Evolutionary conservation across 768 basidiomycete genomes (phyloP), one percentile per base, ranked within the genome.

Genomic region (Tulasnella sp.): DNA sequence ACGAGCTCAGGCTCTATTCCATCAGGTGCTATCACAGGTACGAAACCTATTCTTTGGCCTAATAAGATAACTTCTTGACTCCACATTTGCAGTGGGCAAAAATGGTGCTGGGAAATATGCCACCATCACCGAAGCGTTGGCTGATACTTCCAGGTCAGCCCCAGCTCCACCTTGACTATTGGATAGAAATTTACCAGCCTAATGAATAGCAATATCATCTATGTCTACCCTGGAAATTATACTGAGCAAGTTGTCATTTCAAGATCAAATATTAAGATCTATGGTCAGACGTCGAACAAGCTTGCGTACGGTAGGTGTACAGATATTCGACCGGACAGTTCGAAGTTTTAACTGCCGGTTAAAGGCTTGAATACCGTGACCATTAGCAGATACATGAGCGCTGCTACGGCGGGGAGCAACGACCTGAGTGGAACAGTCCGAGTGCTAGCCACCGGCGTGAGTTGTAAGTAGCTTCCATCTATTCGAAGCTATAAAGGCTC

Each of bases 401-500:
- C 85, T 7, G 82, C 80, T 20, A 37, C 16, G 14, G 82, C 82
- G 20, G 82, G 82, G 12, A 76, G 80, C 28, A 80, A 83, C 75
- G 82, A 82, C 31, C 41, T 44, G 20, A 82, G 81, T 40, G 82
- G 80, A 28, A 83, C 82, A 4, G 82, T 83, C 46, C 76, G 80
- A 28, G 81, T 83, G 41, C 34, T 54, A 20, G 82, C 82, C 0
- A 60, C 76, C 9, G 82, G 80, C 37, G 81, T 83, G 42, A 82
- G 78, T 42, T 48, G 77, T 78, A 28, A 78, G 77, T 78, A 9
- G 6, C 31, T 24, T 40, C 24, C 6, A 18, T 48, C 24, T 28
- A n/a, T 40, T 22, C 20, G 9, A 48, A 16, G 11, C 31, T 6
- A 3, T 11, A 12, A 28, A n/a, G 24, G 18, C 6, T 28, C 16